Evolutionary conservation across 2,329 filamentous ascomycete genomes (phyloP), one percentile per base, ranked within the genome.

Genomic region (Colletotrichum sp.): DNA sequence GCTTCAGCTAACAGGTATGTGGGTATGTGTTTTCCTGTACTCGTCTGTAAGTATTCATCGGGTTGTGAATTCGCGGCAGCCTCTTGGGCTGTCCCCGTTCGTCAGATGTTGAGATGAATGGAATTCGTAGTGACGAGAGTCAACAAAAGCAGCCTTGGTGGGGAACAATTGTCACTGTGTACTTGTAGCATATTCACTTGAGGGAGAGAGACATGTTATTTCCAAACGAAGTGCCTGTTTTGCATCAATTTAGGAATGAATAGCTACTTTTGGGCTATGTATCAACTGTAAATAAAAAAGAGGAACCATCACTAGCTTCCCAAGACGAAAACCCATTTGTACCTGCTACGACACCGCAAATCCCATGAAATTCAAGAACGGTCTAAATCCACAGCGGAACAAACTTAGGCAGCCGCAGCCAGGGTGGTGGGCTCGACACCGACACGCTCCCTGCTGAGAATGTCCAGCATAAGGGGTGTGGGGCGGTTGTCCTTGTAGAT

Each of bases 391-490:
- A 26, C 67, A n/a, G 21, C 32, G 30, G 72, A 74, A 21, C 52
- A 39, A 60, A 39, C 26, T 78, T 81, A 90, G 78, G 87, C 89
- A 79, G 85, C 81, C 77, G 86, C 86, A 55, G 89, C 92, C 76
- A 93, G 87, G 67, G 92, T 88, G 60, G 86, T 91, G 30, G 93
- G 93, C 85, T 94, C 92, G 44, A 99, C 97, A 81, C 96, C 97
- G 69, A 99, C 96, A 82, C 97, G 94, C 90, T 98, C 96, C 90
- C 96, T 98, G 86, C 94, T 94, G 78, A 99, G 88, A 79, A 99
- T 91, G 84, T 99, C 96, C 26, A 98, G 94, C 84, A 99, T 90
- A 75, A 98, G 90, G 81, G 96, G 94, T 80, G 92, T 96, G 34
- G 96, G 96, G 80, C 94, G 93, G 90, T 95, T 98, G 87, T 96